Base-by-base conservation (phyloP, 2,329 filamentous ascomycete species). In the Alternaria tenuissima region DNA sequence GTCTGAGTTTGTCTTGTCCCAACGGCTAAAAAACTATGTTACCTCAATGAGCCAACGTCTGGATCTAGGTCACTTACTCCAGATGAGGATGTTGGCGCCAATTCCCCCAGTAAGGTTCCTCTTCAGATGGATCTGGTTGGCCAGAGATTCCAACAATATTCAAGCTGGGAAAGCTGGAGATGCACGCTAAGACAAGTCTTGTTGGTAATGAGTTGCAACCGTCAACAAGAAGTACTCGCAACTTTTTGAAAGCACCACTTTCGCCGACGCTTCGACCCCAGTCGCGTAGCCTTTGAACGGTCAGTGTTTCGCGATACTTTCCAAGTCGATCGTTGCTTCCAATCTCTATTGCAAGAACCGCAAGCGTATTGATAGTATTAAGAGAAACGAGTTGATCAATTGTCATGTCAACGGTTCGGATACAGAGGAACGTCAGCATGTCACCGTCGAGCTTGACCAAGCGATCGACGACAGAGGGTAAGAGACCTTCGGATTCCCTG, bases 261-360 rank as follows among this genome's bases (percentile, higher is more conserved):
- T 71, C 62, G 12, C 32, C 16, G 7, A 65, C 66, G 24, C 63
- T 65, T n/a, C 67, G 65, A 9, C 59, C 61, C 69, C 71, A 75
- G 41, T 61, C 51, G 18, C 58, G 56, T 28, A 73, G 32, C 54
- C 24, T 32, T n/a, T 59, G 20, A 55, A 41, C 44, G 18, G 56
- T 42, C 12, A 60, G 48, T 36, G 7, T 4, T 39, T 39, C 36
- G 36, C 36, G 36, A 18, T 39, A 4, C 3, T 39, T 11, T 39
- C 36, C 39, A 42, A 24, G 46, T 7, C 7, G n/a, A n/a, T 14
- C 9, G 46, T 24, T 36, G n/a, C 44, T 52, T 14, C 20, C 30
- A 28, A 12, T 20, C 7, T 42, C 60, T 1, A 75, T 52, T 2
- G 63, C 34, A 5, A 75, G 60, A 4, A 62, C 61, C 3, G 63